These are phyloP conservation scores for Rubroshorea leprosula DNA, from an alignment of 345 rosid genomes.

Conservation along the genomic window DNA sequence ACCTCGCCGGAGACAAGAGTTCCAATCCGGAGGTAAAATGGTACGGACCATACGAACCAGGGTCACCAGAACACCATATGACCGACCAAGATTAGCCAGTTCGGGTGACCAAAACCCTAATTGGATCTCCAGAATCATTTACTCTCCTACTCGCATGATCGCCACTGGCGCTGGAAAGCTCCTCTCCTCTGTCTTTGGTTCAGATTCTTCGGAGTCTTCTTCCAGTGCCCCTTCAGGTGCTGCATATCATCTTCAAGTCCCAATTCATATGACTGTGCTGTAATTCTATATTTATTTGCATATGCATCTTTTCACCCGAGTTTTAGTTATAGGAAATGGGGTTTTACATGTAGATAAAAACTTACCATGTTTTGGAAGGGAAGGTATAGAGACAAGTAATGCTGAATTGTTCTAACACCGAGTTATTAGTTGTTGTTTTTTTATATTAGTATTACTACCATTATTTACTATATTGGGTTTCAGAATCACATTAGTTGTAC, in stretches of 20 bases:
- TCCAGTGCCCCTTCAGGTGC: slow-evolving; percentile 46
- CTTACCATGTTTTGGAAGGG: too few relatives aligned
- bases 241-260: neutral
- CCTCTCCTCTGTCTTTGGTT: slow-evolving; percentile 57
- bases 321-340: too few relatives aligned
- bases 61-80: slow-evolving; percentile 54
- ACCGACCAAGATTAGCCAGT: slow-evolving; percentile 38
- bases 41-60: slow-evolving; percentile 47
- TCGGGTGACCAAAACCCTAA: slow-evolving; percentile 52
- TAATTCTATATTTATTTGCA: too few relatives aligned
- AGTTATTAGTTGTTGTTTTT: too few relatives aligned
- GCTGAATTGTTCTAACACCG: too few relatives aligned
- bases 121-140: slow-evolving; percentile 76
- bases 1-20: slow-evolving; percentile 11
- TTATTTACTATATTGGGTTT: too few relatives aligned
- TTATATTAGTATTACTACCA: too few relatives aligned
- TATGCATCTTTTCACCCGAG: too few relatives aligned
- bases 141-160: slow-evolving; percentile 67
- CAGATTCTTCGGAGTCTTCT: slow-evolving; percentile 51
- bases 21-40: slow-evolving; percentile 64
- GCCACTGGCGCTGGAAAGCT: slow-evolving; percentile 75
- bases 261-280: too few relatives aligned
- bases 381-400: too few relatives aligned
- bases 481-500: too few relatives aligned
- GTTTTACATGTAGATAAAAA: too few relatives aligned